Percentiles rank a stretch among this genome's conserved stretches.
Conservation (phyloP, 257 asterid species). For the Salvia miltiorrhiza region DNA sequence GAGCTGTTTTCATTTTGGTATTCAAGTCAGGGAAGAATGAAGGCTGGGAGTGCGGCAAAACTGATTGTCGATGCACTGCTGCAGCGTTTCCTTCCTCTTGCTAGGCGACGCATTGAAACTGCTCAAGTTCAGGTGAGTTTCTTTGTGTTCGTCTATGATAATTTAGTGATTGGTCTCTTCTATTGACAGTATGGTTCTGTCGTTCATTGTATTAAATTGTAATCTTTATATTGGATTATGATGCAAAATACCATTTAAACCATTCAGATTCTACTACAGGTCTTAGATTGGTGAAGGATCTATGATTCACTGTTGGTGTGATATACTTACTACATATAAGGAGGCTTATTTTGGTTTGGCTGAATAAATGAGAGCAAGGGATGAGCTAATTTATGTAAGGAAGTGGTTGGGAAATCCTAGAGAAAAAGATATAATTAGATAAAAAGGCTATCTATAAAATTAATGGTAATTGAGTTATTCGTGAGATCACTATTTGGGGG, state of each 20-base stretch:
- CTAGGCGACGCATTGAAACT: constrained; percentile 96
- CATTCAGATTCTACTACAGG: neutral
- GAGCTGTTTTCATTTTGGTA: constrained; percentile 16
- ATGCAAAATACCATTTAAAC: neutral
- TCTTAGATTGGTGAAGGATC: neutral
- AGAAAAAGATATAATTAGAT: neutral
- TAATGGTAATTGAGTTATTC: neutral
- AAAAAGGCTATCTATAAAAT: neutral
- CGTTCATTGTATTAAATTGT: neutral
- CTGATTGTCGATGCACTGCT: constrained; percentile 93
- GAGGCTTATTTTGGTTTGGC: constrained; percentile 13
- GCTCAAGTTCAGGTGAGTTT: constrained; percentile 93
- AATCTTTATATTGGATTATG: constrained; percentile 3
- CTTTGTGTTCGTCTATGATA: neutral
- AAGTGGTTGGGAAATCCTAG: constrained; percentile 12
- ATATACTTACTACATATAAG: neutral
- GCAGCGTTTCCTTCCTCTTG: constrained; percentile 98
- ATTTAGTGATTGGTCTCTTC: constrained; percentile 1
- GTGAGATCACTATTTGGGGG: neutral
- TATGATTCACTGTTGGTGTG: neutral
- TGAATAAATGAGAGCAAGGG: constrained; percentile 7
- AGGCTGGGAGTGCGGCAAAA: constrained; percentile 99
- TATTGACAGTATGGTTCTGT: neutral
- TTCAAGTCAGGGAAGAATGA: constrained; percentile 47
- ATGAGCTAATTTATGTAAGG: neutral